Percentiles rank a stretch among this genome's conserved stretches.
phyloP scores from a whole-genome alignment of 345 rosid genomes.

The Microthlaspi erraticum region DNA sequence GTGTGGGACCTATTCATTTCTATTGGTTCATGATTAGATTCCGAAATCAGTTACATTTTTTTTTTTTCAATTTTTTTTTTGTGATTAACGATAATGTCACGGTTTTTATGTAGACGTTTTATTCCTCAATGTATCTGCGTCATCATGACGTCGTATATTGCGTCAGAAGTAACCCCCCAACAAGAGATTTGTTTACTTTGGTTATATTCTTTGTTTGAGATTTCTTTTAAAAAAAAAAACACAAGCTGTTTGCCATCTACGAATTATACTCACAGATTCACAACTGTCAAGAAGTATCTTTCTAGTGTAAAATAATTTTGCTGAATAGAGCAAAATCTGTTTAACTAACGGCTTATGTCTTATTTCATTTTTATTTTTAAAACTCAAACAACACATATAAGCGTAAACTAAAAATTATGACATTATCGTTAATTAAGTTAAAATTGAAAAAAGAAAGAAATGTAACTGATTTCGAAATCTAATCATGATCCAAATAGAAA shows the following conservation, averaged over 20 bases:
- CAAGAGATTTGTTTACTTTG: too few relatives aligned
- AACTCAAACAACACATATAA: too few relatives aligned
- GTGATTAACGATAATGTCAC: slow-evolving; percentile 19
- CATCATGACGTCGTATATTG: slow-evolving; percentile 16
- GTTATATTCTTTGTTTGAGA: too few relatives aligned
- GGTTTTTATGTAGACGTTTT: slow-evolving; percentile 28
- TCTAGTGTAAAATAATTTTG: too few relatives aligned
- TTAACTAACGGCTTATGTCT: too few relatives aligned
- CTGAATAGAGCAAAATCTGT: too few relatives aligned
- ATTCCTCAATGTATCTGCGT: slow-evolving; percentile 26
- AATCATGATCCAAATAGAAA: slow-evolving; percentile 36
- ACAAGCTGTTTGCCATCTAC: too few relatives aligned
- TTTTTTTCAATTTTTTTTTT: neutral
- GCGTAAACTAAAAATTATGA: neutral
- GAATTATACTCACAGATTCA: too few relatives aligned
- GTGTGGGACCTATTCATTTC: slow-evolving; percentile 30
- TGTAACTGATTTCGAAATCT: slow-evolving; percentile 33
- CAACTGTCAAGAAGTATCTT: too few relatives aligned
- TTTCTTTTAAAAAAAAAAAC: too few relatives aligned
- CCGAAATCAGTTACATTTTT: slow-evolving; percentile 11
- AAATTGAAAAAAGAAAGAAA: neutral
- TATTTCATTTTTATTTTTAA: too few relatives aligned
- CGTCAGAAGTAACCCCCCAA: slow-evolving; percentile 7
- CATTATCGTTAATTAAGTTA: slow-evolving; percentile 7
- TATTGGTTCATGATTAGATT: slow-evolving; percentile 43